Evolutionary conservation across 768 basidiomycete genomes (phyloP), one percentile per base, ranked within the genome.

Genomic region (Pisolithus sp.): DNA sequence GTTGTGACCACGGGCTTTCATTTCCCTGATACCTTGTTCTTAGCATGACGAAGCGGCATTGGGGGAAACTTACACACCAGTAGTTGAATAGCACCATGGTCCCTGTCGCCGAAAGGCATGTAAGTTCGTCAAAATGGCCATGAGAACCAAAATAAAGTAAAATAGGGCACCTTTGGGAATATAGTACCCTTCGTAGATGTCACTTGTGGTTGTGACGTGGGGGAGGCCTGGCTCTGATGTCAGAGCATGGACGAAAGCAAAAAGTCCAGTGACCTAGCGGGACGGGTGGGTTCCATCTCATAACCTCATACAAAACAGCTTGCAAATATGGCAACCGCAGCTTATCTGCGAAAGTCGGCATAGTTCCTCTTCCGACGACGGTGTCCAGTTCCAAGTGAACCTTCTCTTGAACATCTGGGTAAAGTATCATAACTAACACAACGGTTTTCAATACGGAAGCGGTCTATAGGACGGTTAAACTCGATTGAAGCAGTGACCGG

Each of bases 301-400:
- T 20, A 4, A 60, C 18, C 46, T 68, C 67, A 37, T 57, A 62
- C 26, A 61, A 48, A 15, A 65, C 21, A 0, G 63, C 62, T 7
- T 64, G 56, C 5, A 65, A 24, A 48, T 64, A 68, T 3, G 67
- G 62, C 26, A 69, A 53, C 10, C 45, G 54, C 6, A 54, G 30
- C 30, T 47, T 53, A 44, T 69, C 66, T 5, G 54, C 52, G 17
- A 62, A 64, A 20, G 52, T 55, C 7, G 67, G 68, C 1, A 67
- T 44, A 10, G 60, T 48, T 34, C 57, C 57, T n/a, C 41, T 49
- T 10, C 58, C 60, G 2, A 64, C 38, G 6, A 66, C 59, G 3
- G 34, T 12, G 37, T 67, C 67, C 2, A 70, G 53, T 26, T 70
- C 63, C 2, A 50, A 53, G 24, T 63, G 65, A 4, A 64, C 65